A percentile compares a stretch with the other conserved stretches of the same genome.
phyloP scores from a whole-genome alignment of 495 filamentous ascomycete genomes.

The Penicillium odoratum region DNA sequence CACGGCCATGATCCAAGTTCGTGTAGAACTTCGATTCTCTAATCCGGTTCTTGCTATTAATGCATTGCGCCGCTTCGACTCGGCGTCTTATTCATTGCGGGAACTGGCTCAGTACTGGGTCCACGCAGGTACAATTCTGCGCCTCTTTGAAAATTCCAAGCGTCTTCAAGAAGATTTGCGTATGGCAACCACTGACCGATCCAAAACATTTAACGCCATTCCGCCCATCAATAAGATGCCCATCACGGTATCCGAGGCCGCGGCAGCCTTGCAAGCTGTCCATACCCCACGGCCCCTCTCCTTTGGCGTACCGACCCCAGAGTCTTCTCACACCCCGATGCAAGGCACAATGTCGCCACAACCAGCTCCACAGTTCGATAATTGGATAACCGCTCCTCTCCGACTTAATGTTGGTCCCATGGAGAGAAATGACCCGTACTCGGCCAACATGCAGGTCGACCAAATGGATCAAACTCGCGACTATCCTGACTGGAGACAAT shows the following conservation, averaged over 20 bases:
- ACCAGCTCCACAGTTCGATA: conserved; percentile 36
- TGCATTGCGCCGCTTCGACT: conserved; percentile 49
- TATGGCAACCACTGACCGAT: conserved; percentile 38
- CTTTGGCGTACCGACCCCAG: conserved; percentile 40
- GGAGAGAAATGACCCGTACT: conserved; percentile 28
- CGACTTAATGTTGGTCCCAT: conserved; percentile 31
- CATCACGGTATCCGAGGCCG: conserved; percentile 20
- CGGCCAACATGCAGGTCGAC: conserved; percentile 32
- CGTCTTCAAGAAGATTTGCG: conserved; percentile 47
- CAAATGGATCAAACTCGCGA: conserved; percentile 39
- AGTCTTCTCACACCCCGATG: conserved; percentile 24
- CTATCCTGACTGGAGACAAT: conserved; percentile 47
- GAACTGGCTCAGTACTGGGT: conserved; percentile 48
- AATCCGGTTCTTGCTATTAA: conserved; percentile 52
- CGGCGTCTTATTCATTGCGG: conserved; percentile 45
- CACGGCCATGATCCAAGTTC: conserved; percentile 52
- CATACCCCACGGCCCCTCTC: conserved; percentile 29
- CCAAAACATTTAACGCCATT: conserved; percentile 32
- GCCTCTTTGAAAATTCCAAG: conserved; percentile 49
- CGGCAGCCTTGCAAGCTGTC: conserved; percentile 18
- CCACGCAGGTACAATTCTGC: conserved; percentile 46
- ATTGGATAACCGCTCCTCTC: conserved; percentile 39
- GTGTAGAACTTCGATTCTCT: conserved; percentile 51
- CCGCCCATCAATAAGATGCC: conserved; percentile 23
- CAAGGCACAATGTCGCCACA: conserved; percentile 32